Evolutionary conservation across 805 yeast genomes (phyloP).

Genomic region (Wickerhamomyces mucosus): DNA sequence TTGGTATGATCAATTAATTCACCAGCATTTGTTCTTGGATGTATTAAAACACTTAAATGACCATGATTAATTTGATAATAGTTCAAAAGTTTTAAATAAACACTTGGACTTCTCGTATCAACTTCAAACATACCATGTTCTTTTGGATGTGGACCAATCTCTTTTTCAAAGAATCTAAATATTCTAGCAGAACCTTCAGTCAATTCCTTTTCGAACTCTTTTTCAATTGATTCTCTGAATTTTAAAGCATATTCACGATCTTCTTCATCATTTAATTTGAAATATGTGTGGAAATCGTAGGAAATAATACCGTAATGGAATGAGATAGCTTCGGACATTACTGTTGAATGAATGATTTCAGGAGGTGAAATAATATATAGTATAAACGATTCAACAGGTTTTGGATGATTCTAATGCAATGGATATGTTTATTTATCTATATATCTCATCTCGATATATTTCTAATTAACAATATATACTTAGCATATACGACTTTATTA

Average conservation of each 20-base stretch:
- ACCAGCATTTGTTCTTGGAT: constrained; percentile 36
- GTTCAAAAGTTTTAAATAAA: constrained; percentile 35
- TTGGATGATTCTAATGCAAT: too few species aligned
- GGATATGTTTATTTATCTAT: too few species aligned
- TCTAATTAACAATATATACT: too few species aligned
- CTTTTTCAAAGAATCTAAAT: constrained; percentile 34
- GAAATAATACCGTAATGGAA: constrained; percentile 24
- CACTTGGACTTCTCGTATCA: constrained; percentile 38
- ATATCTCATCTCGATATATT: too few species aligned
- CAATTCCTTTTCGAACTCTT: constrained; percentile 33
- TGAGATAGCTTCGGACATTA: too few species aligned
- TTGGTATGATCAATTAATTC: constrained; percentile 38
- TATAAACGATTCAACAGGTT: too few species aligned
- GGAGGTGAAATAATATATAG: too few species aligned
- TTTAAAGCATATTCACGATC: constrained; percentile 27
- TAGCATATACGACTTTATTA: too few species aligned
- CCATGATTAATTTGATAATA: constrained; percentile 48
- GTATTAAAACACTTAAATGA: constrained; percentile 41
- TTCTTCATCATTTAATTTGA: constrained; percentile 18
- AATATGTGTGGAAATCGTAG: constrained; percentile 51
- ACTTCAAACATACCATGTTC: constrained; percentile 44
- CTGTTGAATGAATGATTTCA: too few species aligned
- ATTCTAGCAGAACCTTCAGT: constrained; percentile 31
- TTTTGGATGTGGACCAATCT: constrained; percentile 50
- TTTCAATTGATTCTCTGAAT: constrained; percentile 30